Percentiles rank a stretch among this genome's conserved stretches.
Evolutionary conservation across 1,139 yeast species (phyloP).

Genomic region (Yarrowia galli): DNA sequence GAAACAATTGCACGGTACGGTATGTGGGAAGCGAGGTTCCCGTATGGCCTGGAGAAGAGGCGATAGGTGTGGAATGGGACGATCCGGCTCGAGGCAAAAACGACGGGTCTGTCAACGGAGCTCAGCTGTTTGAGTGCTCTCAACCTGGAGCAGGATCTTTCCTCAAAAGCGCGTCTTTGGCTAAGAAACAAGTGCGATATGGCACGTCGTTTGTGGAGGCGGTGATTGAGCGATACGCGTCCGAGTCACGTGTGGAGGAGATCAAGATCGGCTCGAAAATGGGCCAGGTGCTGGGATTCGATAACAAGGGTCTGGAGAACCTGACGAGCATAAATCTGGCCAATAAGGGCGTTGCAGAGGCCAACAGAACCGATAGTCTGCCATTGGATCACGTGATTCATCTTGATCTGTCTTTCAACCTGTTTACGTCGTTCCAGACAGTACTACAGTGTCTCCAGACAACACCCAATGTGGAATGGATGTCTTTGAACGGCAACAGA

Average conservation of each 20-base stretch:
- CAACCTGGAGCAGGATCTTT: constrained; percentile 66
- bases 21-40: neutral
- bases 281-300: constrained; percentile 72
- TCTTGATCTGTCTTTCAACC: constrained; percentile 14
- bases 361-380: neutral
- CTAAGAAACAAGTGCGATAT: constrained; percentile 51
- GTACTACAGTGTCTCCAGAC: neutral
- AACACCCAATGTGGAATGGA: constrained; percentile 6
- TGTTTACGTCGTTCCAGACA: neutral
- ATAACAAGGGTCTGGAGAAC: constrained; percentile 48
- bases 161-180: constrained; percentile 58
- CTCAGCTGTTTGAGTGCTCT: constrained; percentile 55
- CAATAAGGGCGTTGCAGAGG: neutral
- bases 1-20: constrained; percentile 10
- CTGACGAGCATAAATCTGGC: constrained; percentile 10
- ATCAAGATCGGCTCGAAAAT: constrained; percentile 56
- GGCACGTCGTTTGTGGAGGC: constrained; percentile 59
- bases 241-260: constrained; percentile 42
- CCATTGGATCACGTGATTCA: neutral
- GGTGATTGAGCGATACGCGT: constrained; percentile 55
- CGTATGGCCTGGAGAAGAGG: constrained; percentile 64
- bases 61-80: constrained; percentile 92
- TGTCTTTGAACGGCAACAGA: constrained; percentile 15
- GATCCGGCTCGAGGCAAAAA: constrained; percentile 63
- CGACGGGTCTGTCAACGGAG: constrained; percentile 59